Percentiles rank a stretch among this genome's conserved stretches.
Evolutionary conservation across 2,329 filamentous ascomycete genomes (phyloP).

Genomic region (Clonostachys solani): DNA sequence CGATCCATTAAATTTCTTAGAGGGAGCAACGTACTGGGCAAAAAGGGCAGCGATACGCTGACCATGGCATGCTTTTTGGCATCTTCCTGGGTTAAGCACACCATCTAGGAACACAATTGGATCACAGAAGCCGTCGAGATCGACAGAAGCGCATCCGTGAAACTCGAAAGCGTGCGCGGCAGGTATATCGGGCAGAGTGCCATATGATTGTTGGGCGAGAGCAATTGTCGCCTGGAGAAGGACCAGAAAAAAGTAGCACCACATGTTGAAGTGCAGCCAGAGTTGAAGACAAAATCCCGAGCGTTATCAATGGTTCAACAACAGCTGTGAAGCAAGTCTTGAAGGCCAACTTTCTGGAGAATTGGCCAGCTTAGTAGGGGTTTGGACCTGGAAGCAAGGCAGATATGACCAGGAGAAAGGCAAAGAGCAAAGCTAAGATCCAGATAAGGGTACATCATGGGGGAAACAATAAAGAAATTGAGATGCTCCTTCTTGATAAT

Average conservation of each 20-base stretch:
- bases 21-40: conserved; percentile 17
- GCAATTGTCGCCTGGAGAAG: conserved; percentile 2
- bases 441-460: too few species aligned
- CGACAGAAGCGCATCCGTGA: conserved; percentile 17
- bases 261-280: conserved; percentile 4
- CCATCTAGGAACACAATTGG: conserved; percentile 13
- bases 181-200: background rate
- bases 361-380: too few species aligned
- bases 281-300: conserved; percentile 1
- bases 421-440: too few species aligned
- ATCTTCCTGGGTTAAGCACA: conserved; percentile 15
- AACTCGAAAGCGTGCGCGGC: conserved; percentile 14
- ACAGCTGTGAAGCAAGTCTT: too few species aligned
- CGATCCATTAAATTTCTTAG: background rate
- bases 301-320: too few species aligned
- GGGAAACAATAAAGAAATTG: too few species aligned
- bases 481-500: too few species aligned
- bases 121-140: conserved; percentile 15
- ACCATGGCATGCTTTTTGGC: conserved; percentile 18
- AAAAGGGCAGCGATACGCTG: conserved; percentile 19
- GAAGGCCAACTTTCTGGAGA: too few species aligned
- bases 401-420: too few species aligned
- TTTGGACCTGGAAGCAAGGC: too few species aligned
- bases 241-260: conserved; percentile 4
- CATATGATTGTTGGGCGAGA: conserved; percentile 6